Base-by-base conservation (phyloP, 164 flowering plant genomes). In the Stephania cephalantha region DNA sequence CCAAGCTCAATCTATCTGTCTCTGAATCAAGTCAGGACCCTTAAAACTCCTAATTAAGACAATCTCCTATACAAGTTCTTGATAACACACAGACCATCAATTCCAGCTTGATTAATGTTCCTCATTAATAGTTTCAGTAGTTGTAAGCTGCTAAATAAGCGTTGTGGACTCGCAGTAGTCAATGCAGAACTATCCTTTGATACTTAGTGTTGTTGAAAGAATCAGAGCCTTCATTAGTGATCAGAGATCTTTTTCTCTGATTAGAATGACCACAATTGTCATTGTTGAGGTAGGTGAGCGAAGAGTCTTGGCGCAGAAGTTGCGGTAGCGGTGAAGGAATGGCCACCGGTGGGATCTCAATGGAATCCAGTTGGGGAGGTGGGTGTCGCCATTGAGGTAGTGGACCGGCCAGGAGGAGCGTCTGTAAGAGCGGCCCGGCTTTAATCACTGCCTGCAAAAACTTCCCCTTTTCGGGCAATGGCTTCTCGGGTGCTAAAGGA, bases 321-420 rank as follows among this genome's bases (percentile, higher is more conserved):
- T 72, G 82, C 3, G 75, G 74, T 8, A 89, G 66, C 53, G 70
- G 71, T 7, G 78, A 80, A 65, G 90, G 88, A 71, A 91, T 86
- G 69, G 86, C 72, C 63, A 92, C 93, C 2, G 98, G 94, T 35
- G 99, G 99, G 81, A 93, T 93, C 79, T 90, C 90, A 46, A 86
- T 84, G 71, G 90, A 79, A 70, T 89, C 90, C 2, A 95, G 83
- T 42, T 90, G 95, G 13, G 97, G 98, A 15, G 99, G 99, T 29
- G 98, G 99, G 81, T 90, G 93, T 77, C 90, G 85, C 99, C 99
- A 95, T 81, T 90, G 90, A 11, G 99, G 99, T 4, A 95, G 88
- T 1, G 95, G 94, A 45, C 99, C 99, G 7, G 99, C 95, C 70
- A 95, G 79, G 22, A 95, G 88, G 1, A 95, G 87, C 1, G 94